Conservation (phyloP, 164 flowering plant species). For the Cinnamomum micranthum region DNA sequence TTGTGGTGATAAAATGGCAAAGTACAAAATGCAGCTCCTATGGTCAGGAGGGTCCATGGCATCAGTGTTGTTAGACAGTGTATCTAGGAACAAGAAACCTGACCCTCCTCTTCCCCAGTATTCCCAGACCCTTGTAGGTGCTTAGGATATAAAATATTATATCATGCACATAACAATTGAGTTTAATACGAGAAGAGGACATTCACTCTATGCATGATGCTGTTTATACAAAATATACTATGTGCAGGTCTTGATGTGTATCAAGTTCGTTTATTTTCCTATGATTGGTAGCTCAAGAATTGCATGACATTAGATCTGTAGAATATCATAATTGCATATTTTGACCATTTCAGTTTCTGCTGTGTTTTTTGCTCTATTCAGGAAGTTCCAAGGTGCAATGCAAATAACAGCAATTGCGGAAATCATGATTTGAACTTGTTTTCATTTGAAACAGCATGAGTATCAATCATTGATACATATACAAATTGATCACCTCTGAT, state of each 20-base stretch:
- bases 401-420: slow-evolving; percentile 73
- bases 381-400: slow-evolving; percentile 91
- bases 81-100: too few species aligned
- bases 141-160: background rate
- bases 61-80: too few species aligned
- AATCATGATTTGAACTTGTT: slow-evolving; percentile 45
- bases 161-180: slow-evolving; percentile 37
- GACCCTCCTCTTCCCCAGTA: too few species aligned
- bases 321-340: slow-evolving; percentile 2
- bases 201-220: slow-evolving; percentile 69
- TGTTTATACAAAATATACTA: slow-evolving; percentile 58
- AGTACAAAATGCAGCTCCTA: too few species aligned
- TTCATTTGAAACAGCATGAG: background rate
- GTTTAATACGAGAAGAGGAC: slow-evolving; percentile 59
- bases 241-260: slow-evolving; percentile 63
- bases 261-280: background rate
- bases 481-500: background rate
- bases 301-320: background rate
- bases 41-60: too few species aligned
- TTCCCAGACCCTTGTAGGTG: too few species aligned
- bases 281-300: background rate
- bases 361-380: slow-evolving; percentile 25
- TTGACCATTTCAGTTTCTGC: background rate
- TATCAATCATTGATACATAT: background rate
- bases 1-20: too few species aligned